Conservation (phyloP, 352 stramenopile species). For the Phytophthora megakarya region DNA sequence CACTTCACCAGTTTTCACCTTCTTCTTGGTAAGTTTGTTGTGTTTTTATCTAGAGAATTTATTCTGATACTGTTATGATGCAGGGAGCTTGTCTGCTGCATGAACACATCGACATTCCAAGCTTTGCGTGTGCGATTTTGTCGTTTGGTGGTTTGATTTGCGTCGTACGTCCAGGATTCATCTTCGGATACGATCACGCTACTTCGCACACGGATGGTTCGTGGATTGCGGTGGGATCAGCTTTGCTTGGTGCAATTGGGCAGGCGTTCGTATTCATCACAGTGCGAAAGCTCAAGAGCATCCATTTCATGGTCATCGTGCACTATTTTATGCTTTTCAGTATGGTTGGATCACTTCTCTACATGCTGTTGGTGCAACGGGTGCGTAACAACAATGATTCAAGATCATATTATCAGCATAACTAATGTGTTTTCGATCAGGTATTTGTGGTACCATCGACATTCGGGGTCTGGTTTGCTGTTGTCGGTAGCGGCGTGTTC, state of each 20-base stretch:
- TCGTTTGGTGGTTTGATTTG: slow-evolving; percentile 57
- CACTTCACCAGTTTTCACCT: slow-evolving; percentile 71
- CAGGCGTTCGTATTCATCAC: slow-evolving; percentile 77
- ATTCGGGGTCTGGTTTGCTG: slow-evolving; percentile 42
- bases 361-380: slow-evolving; percentile 60
- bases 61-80: neutral
- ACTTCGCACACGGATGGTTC: slow-evolving; percentile 49
- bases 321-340: slow-evolving; percentile 86
- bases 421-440: slow-evolving; percentile 21
- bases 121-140: slow-evolving; percentile 47
- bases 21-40: slow-evolving; percentile 56
- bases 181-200: slow-evolving; percentile 57
- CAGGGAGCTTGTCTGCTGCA: slow-evolving; percentile 50
- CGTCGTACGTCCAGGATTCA: slow-evolving; percentile 53
- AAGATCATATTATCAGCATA: no score
- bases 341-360: slow-evolving; percentile 47
- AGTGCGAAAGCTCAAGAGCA: slow-evolving; percentile 63
- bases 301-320: slow-evolving; percentile 67
- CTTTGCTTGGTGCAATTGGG: slow-evolving; percentile 55
- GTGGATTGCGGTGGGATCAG: slow-evolving; percentile 55
- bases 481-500: slow-evolving; percentile 67
- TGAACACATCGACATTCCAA: slow-evolving; percentile 50
- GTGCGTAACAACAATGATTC: slow-evolving; percentile 25
- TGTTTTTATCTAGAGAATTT: neutral
- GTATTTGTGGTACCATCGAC: slow-evolving; percentile 55